phyloP scores from a whole-genome alignment of 2,329 filamentous ascomycete genomes.

The Phoma sp. region DNA sequence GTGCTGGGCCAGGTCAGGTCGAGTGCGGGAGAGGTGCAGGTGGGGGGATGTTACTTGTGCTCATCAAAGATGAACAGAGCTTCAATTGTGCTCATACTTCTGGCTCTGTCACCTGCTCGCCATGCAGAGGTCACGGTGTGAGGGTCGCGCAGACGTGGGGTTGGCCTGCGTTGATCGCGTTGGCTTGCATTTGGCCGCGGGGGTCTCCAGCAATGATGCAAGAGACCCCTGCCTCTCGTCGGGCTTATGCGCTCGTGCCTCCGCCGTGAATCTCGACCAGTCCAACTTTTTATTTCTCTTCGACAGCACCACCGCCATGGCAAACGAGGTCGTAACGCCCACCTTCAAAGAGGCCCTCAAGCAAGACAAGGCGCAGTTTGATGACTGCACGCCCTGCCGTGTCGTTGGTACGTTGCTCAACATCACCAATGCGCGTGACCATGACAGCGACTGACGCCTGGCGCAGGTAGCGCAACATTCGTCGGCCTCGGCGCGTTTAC shows the following conservation, averaged over 20 bases:
- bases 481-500: conserved; percentile 56
- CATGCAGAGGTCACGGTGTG: conserved; percentile 21
- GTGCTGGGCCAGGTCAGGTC: conserved; percentile 64
- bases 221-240: conserved; percentile 10
- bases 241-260: too few species aligned
- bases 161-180: background rate
- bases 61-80: conserved; percentile 98
- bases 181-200: conserved; percentile 28
- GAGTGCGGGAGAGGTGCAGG: background rate
- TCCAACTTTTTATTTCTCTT: too few species aligned
- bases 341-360: conserved; percentile 42
- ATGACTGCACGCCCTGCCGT: conserved; percentile 76
- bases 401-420: conserved; percentile 65
- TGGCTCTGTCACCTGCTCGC: conserved; percentile 19
- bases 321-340: conserved; percentile 24
- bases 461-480: conserved; percentile 54
- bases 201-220: conserved; percentile 26
- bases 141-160: conserved; percentile 24
- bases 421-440: background rate
- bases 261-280: conserved; percentile 11
- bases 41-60: conserved; percentile 74
- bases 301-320: conserved; percentile 19
- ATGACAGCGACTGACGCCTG: background rate
- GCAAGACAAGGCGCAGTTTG: conserved; percentile 44
- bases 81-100: conserved; percentile 76